Conservation (phyloP, 768 basidiomycete genomes). For the Pisolithus marmoratus region DNA sequence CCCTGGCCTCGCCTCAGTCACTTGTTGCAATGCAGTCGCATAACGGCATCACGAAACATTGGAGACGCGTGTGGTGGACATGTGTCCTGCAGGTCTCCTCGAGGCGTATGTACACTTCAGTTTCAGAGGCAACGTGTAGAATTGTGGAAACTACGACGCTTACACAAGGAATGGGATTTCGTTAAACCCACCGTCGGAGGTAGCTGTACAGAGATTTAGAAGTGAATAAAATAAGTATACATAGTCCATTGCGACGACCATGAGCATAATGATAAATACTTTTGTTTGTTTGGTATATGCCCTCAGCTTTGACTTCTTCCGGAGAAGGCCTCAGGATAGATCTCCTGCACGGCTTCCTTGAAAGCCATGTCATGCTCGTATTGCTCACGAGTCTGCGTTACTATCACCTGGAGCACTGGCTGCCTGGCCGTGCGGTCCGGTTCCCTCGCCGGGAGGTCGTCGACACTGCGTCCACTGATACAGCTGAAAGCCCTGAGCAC, state of each 20-base stretch:
- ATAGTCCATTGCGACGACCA: background rate
- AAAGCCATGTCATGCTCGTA: slow-evolving; percentile 30
- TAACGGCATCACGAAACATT: background rate
- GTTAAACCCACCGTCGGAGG: background rate
- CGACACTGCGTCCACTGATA: slow-evolving; percentile 27
- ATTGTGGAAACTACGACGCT: background rate
- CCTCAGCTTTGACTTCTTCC: slow-evolving; percentile 6
- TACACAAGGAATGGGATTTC: background rate
- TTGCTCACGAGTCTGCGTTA: slow-evolving; percentile 28
- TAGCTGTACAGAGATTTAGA: background rate
- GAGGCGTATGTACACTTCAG: background rate
- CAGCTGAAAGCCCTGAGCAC: slow-evolving; percentile 29
- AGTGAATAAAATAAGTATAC: background rate
- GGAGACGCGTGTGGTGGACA: background rate
- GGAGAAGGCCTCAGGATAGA: slow-evolving; percentile 22
- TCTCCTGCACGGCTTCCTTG: slow-evolving; percentile 22
- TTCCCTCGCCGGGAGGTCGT: slow-evolving; percentile 20
- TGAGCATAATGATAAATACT: background rate
- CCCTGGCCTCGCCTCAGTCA: background rate
- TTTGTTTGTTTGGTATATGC: background rate
- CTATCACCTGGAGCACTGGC: slow-evolving; percentile 28
- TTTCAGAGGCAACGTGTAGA: background rate
- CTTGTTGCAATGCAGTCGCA: background rate
- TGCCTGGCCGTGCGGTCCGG: slow-evolving; percentile 3
- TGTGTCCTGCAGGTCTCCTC: background rate